phyloP scores from a whole-genome alignment of 2,329 filamentous ascomycete genomes.

The Sporothrix pallida region DNA sequence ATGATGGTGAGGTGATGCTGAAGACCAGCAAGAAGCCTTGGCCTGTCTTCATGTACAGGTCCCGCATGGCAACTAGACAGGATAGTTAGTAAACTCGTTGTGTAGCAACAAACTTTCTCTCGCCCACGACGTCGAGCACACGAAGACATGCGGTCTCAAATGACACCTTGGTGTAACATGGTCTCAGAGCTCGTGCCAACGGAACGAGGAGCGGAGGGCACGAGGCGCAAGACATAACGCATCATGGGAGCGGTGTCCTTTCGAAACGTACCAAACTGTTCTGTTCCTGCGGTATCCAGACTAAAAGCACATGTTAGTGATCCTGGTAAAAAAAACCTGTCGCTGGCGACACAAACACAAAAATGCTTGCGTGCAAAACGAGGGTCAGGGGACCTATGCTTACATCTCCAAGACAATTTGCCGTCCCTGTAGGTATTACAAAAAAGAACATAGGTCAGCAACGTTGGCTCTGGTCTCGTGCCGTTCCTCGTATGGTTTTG shows the following conservation, averaged over 20 bases:
- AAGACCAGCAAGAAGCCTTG: conserved; percentile 92
- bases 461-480: neutral
- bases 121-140: neutral
- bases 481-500: neutral
- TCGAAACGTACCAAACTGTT: conserved; percentile 79
- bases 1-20: conserved; percentile 84
- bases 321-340: neutral
- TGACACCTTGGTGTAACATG: neutral
- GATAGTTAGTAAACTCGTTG: neutral
- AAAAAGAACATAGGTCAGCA: neutral
- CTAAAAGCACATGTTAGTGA: conserved; percentile 47
- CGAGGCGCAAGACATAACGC: neutral
- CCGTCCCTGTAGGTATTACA: conserved; percentile 68
- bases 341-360: neutral
- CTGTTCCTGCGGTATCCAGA: conserved; percentile 87
- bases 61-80: conserved; percentile 67
- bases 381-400: conserved; percentile 37
- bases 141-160: neutral
- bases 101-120: neutral
- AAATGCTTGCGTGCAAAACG: neutral
- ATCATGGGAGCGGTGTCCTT: neutral
- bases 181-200: conserved; percentile 20
- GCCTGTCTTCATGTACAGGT: conserved; percentile 91
- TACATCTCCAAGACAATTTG: conserved; percentile 91
- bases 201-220: neutral